Percentiles rank a stretch among this genome's conserved stretches.
phyloP scores from a whole-genome alignment of 2,329 filamentous ascomycete genomes.

The Ophiostoma pallidulum region DNA sequence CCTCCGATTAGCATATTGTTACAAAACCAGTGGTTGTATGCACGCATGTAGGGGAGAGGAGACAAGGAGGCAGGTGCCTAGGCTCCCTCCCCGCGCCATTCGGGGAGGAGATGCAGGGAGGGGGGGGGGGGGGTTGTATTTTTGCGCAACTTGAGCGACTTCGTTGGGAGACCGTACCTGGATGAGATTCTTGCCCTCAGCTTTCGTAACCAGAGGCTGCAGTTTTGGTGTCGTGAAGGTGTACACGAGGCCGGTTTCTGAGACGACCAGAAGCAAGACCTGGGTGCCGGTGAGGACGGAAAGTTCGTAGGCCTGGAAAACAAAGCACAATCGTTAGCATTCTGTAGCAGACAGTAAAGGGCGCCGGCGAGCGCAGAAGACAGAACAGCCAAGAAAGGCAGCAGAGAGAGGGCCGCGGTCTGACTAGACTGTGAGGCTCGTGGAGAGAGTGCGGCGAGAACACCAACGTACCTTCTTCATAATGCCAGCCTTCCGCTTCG shows the following conservation, averaged over 20 bases:
- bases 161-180: conserved; percentile 55
- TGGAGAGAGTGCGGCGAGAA: neutral
- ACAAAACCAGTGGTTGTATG: too few relatives aligned
- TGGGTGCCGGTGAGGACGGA: conserved; percentile 97
- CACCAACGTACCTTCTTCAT: conserved; percentile 88
- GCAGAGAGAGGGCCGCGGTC: neutral
- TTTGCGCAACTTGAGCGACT: neutral
- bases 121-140: neutral
- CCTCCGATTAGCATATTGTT: conserved; percentile 24
- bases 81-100: too few relatives aligned
- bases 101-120: too few relatives aligned
- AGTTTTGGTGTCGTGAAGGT: conserved; percentile 98
- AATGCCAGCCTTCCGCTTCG: conserved; percentile 98
- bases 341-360: neutral
- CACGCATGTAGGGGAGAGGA: too few relatives aligned
- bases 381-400: neutral
- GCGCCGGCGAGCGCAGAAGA: neutral
- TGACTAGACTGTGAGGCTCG: neutral
- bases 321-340: conserved; percentile 15
- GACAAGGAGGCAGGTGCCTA: too few relatives aligned
- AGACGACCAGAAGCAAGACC: conserved; percentile 91
- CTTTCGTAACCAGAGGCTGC: conserved; percentile 94
- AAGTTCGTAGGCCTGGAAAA: conserved; percentile 71
- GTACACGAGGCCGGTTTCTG: conserved; percentile 93
- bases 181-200: conserved; percentile 98